phyloP scores from a whole-genome alignment of 257 asterid genomes.

The Scutellaria galericulata region DNA sequence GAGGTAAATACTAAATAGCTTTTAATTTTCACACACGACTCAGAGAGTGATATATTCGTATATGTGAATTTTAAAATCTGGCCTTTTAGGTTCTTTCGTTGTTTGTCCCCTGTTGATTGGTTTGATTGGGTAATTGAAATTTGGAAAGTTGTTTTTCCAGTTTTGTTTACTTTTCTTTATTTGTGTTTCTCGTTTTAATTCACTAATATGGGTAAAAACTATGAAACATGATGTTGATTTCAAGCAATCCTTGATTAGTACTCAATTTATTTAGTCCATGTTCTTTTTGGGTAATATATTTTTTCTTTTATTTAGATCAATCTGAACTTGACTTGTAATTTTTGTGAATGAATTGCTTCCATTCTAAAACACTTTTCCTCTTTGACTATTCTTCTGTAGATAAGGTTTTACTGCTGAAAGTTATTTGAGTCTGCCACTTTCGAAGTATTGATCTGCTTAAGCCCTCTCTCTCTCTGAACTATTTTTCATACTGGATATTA shows the following conservation, averaged over 20 bases:
- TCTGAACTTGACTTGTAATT: constrained; percentile 8
- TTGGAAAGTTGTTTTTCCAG: constrained; percentile 1
- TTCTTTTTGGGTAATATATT: neutral
- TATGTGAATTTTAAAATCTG: neutral
- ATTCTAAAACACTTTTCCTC: neutral
- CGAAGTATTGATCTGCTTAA: constrained; percentile 25
- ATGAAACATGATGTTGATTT: neutral
- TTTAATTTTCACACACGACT: neutral
- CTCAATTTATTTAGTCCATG: neutral
- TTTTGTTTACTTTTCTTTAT: constrained; percentile 7
- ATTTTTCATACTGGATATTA: neutral
- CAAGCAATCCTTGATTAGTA: neutral
- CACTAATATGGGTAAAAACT: neutral
- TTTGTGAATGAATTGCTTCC: neutral
- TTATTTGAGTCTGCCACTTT: constrained; percentile 28
- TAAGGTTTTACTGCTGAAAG: constrained; percentile 15
- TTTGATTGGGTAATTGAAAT: constrained; percentile 26
- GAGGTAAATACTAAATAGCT: constrained; percentile 18
- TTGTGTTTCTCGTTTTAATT: neutral
- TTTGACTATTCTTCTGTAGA: constrained; percentile 20
- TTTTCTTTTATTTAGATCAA: constrained; percentile 16
- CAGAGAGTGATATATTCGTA: no score
- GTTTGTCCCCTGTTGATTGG: neutral
- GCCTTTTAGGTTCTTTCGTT: neutral
- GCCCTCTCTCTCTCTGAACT: neutral